Evolutionary conservation across 2,329 filamentous ascomycete species (phyloP).

Genomic region (Fusarium tupiense): DNA sequence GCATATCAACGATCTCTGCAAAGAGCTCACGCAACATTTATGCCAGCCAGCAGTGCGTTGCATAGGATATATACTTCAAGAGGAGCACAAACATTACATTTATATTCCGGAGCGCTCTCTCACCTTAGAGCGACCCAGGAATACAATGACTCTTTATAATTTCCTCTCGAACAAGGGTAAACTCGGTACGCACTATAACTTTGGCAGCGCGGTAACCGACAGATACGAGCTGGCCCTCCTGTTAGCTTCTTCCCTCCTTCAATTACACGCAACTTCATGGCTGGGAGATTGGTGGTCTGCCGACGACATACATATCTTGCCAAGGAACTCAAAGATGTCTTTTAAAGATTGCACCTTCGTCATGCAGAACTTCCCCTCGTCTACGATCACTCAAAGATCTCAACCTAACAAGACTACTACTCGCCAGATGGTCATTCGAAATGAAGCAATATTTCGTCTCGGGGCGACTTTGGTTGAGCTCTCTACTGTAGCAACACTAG

Average conservation of each 20-base stretch:
- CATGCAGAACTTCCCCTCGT: background rate
- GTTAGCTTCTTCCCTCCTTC: background rate
- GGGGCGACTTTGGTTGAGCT: background rate
- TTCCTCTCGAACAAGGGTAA: background rate
- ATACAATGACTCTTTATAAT: background rate
- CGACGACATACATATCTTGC: background rate
- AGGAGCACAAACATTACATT: background rate
- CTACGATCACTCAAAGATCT: background rate
- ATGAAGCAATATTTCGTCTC: background rate
- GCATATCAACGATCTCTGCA: background rate
- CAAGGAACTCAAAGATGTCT: background rate
- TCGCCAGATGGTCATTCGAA: background rate
- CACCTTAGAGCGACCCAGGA: accelerated
- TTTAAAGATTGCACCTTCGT: background rate
- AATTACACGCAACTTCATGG: background rate
- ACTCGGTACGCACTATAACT: background rate
- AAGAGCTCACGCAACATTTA: background rate
- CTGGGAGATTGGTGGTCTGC: background rate
- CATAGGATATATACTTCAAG: background rate
- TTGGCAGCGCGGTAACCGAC: background rate
- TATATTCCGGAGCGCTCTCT: background rate
- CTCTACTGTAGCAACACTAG: background rate
- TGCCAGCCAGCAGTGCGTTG: background rate
- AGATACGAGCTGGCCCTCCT: background rate
- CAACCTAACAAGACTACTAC: background rate